Evolutionary conservation across 1,139 yeast species (phyloP).

Genomic region (Geotrichum phurueaensis): DNA sequence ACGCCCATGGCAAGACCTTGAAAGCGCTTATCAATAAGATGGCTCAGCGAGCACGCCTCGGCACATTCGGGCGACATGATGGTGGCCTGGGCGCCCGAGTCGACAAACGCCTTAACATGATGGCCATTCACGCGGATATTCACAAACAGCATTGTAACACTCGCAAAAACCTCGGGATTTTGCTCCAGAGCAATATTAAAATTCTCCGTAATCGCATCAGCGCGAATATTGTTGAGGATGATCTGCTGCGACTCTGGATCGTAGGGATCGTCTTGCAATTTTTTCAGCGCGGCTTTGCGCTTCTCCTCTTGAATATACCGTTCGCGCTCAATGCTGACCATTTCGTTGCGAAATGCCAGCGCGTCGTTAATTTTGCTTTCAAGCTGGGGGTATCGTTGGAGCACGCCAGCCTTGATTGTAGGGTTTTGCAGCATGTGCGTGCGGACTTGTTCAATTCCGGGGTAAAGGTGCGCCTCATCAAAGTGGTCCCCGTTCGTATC

Average conservation of each 20-base stretch:
- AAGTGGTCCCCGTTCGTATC: slow-evolving; percentile 9
- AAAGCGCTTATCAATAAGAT: slow-evolving; percentile 75
- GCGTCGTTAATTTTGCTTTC: slow-evolving; percentile 47
- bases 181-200: slow-evolving; percentile 74
- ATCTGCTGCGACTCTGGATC: slow-evolving; percentile 64
- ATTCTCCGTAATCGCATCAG: slow-evolving; percentile 72
- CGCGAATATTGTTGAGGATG: slow-evolving; percentile 63
- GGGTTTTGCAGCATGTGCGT: slow-evolving; percentile 34
- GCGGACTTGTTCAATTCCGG: slow-evolving; percentile 35
- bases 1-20: slow-evolving; percentile 86
- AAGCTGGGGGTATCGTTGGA: slow-evolving; percentile 35
- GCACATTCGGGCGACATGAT: slow-evolving; percentile 75
- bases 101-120: slow-evolving; percentile 86
- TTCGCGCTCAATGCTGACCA: slow-evolving; percentile 36
- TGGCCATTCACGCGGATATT: slow-evolving; percentile 71
- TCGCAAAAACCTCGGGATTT: slow-evolving; percentile 82
- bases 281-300: slow-evolving; percentile 46
- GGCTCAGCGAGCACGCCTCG: slow-evolving; percentile 60
- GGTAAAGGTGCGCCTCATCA: slow-evolving; percentile 19
- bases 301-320: slow-evolving; percentile 32
- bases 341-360: slow-evolving; percentile 44
- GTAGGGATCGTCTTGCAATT: slow-evolving; percentile 59
- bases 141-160: slow-evolving; percentile 78
- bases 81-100: slow-evolving; percentile 92
- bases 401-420: slow-evolving; percentile 32